A percentile compares a stretch with the other conserved stretches of the same genome.
Evolutionary conservation across 2,329 filamentous ascomycete species (phyloP).

Genomic region (Fusarium multiceps): DNA sequence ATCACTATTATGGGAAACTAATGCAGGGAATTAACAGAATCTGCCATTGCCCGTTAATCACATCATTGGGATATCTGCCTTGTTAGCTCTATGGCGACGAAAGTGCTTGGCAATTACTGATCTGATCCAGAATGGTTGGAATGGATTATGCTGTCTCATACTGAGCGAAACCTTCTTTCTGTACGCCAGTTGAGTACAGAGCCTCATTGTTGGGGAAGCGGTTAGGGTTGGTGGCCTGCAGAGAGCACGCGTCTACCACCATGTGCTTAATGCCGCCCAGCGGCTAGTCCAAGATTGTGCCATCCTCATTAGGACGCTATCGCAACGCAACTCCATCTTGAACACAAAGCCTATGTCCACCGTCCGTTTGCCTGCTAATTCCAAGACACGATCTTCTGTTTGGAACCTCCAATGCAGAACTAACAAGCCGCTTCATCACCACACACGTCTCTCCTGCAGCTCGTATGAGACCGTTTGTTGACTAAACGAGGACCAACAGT

Average conservation of each 20-base stretch:
- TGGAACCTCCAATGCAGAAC: not conserved
- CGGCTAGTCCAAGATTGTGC: not conserved
- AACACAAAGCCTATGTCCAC: slow-evolving; percentile 5
- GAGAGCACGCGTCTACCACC: not conserved
- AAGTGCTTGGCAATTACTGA: not conserved
- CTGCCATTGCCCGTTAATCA: rapidly evolving
- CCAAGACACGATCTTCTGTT: not conserved
- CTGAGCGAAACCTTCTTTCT: not conserved
- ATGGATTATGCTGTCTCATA: not conserved
- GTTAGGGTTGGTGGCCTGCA: not conserved
- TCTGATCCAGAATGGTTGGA: not conserved
- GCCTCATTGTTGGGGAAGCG: not conserved
- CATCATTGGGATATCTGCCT: rapidly evolving
- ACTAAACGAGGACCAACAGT: not conserved
- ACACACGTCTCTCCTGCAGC: not conserved
- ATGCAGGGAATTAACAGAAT: slow-evolving; percentile 5
- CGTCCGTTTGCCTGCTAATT: not conserved
- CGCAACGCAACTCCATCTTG: not conserved
- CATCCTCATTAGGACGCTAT: not conserved
- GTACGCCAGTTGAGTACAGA: not conserved
- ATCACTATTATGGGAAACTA: not conserved
- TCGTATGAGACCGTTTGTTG: not conserved
- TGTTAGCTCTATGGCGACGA: rapidly evolving
- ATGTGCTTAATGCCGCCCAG: slow-evolving; percentile 8
- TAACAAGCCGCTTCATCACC: not conserved